phyloP scores from a whole-genome alignment of 23 red algal genomes.

The Gracilaria caudata region DNA sequence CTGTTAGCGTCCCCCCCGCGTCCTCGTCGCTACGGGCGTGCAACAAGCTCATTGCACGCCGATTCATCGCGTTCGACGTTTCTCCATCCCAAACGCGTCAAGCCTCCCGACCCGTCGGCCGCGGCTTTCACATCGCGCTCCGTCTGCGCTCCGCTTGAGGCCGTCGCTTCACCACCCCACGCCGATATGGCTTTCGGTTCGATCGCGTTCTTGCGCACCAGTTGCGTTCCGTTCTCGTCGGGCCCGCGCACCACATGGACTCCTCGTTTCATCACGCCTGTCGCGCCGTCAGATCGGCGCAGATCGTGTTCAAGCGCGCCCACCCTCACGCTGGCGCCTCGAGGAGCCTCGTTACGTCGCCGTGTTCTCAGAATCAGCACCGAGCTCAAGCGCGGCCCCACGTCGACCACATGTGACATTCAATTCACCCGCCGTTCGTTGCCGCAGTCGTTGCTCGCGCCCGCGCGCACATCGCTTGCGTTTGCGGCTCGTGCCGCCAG shows the following conservation, averaged over 20 bases:
- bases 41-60: too few species aligned
- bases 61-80: too few species aligned
- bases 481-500: slow-evolving; percentile 24
- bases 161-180: neutral
- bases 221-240: neutral
- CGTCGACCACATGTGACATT: neutral
- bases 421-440: neutral
- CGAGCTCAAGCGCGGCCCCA: neutral
- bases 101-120: too few species aligned
- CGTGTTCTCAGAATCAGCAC: neutral
- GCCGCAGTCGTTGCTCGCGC: neutral
- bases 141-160: neutral
- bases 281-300: neutral
- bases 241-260: neutral
- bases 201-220: slow-evolving; percentile 1
- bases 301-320: neutral
- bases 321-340: neutral
- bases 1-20: neutral
- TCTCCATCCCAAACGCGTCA: too few species aligned
- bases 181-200: neutral
- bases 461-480: slow-evolving; percentile 27
- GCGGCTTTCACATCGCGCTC: too few species aligned
- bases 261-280: neutral
- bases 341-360: neutral
- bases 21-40: neutral